These are phyloP conservation scores for Monilinia laxa DNA, from an alignment of 2,329 filamentous ascomycete genomes.

Conservation along the genomic window DNA sequence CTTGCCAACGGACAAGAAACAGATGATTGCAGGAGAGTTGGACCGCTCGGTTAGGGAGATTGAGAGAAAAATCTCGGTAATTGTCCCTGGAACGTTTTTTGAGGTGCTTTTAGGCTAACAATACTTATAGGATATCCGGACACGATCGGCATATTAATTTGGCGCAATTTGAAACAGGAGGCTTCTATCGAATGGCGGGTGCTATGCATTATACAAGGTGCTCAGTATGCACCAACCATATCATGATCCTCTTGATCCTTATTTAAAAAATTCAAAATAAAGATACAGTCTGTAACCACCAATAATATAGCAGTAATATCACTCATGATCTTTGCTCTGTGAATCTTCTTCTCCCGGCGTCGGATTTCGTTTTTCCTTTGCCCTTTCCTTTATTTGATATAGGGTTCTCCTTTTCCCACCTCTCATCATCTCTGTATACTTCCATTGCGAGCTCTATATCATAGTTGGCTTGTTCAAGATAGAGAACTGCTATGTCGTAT, in stretches of 20 bases:
- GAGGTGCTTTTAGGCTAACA: conserved; percentile 29
- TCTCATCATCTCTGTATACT: conserved; percentile 68
- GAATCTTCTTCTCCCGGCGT: conserved; percentile 38
- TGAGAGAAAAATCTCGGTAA: conserved; percentile 85
- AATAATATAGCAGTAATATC: not conserved
- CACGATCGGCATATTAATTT: conserved; percentile 52
- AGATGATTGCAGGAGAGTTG: conserved; percentile 89
- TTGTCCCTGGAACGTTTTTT: conserved; percentile 31
- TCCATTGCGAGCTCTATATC: conserved; percentile 64
- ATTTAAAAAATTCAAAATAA: not conserved
- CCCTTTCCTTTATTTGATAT: conserved; percentile 49
- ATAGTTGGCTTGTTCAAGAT: conserved; percentile 68
- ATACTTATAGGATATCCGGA: conserved; percentile 52
- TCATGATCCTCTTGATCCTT: conserved; percentile 8
- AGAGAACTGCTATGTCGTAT: conserved; percentile 70
- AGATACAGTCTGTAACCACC: not conserved
- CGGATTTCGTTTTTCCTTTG: conserved; percentile 43
- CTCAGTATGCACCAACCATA: not conserved
- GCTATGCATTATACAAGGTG: conserved; percentile 61
- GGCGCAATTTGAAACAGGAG: conserved; percentile 1
- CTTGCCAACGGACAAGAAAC: conserved; percentile 83
- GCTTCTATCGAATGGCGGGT: conserved; percentile 62
- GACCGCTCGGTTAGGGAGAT: conserved; percentile 90
- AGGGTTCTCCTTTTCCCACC: conserved; percentile 71
- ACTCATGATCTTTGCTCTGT: conserved; percentile 34